Evolutionary conservation across 805 yeast species (phyloP).

Genomic region (Kregervanrija delftensis): DNA sequence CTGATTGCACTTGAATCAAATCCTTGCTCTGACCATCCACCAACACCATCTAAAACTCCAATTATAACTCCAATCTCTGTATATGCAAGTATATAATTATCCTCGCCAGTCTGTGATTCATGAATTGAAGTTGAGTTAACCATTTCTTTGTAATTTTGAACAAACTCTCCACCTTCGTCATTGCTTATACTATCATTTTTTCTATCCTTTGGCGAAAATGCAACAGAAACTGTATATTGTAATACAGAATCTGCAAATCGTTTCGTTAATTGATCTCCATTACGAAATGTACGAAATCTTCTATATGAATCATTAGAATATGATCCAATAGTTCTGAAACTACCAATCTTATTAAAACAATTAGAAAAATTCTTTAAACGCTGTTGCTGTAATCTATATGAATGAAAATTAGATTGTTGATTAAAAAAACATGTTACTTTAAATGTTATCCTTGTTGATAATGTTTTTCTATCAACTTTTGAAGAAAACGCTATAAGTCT

Average conservation of each 20-base stretch:
- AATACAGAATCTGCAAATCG: slow-evolving; percentile 21
- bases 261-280: slow-evolving; percentile 24
- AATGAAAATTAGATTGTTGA: no score
- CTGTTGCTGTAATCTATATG: no score
- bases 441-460: no score
- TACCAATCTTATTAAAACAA: no score
- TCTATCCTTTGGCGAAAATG: slow-evolving; percentile 69
- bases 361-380: no score
- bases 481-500: no score
- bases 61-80: slow-evolving; percentile 42
- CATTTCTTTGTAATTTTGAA: slow-evolving; percentile 19
- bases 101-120: slow-evolving; percentile 70
- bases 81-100: slow-evolving; percentile 53
- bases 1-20: slow-evolving; percentile 85
- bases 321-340: slow-evolving; percentile 9
- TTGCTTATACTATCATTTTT: slow-evolving; percentile 30
- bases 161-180: slow-evolving; percentile 21
- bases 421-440: no score
- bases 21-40: slow-evolving; percentile 94
- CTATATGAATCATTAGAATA: slow-evolving; percentile 17
- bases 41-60: slow-evolving; percentile 96
- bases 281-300: slow-evolving; percentile 20
- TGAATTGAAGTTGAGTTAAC: slow-evolving; percentile 16
- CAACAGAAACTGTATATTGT: slow-evolving; percentile 54
- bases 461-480: no score